Evolutionary conservation across 129 eudicot genomes (phyloP).

Genomic region (Helianthus annuus): HanXRQr2.0-SUNRISE NC_035444.2:76082209-76082708

Average conservation of each 20-base stretch:
- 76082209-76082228: slow-evolving; percentile 25
- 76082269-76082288: slow-evolving; percentile 30
- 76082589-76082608: neutral
- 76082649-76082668: neutral
- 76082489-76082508: slow-evolving; percentile 62
- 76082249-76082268: slow-evolving; percentile 29
- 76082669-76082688: neutral
- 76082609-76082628: neutral
- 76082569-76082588: neutral
- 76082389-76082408: slow-evolving; percentile 59
- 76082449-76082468: slow-evolving; percentile 65
- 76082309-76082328: slow-evolving; percentile 17
- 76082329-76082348: slow-evolving; percentile 2
- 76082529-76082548: slow-evolving; percentile 55
- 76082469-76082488: slow-evolving; percentile 68
- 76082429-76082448: slow-evolving; percentile 69
- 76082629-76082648: slow-evolving; percentile 5
- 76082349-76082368: slow-evolving; percentile 57
- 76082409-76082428: slow-evolving; percentile 63
- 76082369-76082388: slow-evolving; percentile 50
- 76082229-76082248: slow-evolving; percentile 24
- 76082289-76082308: slow-evolving; percentile 31
- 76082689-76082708: neutral
- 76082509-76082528: slow-evolving; percentile 80
- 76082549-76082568: neutral